A percentile compares a stretch with the other conserved stretches of the same genome.
phyloP scores from a whole-genome alignment of 495 filamentous ascomycete genomes.

The Umbilicaria muhlenbergii region DNA sequence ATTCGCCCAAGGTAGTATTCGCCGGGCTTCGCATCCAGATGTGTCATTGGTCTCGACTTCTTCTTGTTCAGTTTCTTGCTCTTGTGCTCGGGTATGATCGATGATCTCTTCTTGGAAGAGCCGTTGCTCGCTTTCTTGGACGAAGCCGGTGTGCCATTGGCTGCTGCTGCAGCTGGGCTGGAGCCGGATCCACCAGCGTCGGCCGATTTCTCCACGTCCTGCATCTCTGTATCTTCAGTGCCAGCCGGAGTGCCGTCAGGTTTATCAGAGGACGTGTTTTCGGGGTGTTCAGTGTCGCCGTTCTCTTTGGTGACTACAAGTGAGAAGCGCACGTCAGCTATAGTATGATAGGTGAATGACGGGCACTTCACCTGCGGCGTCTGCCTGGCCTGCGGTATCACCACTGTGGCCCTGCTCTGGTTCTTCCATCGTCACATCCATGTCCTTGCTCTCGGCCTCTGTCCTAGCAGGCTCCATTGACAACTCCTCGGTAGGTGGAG shows the following conservation, averaged over 20 bases:
- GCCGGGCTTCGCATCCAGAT: conserved; percentile 69
- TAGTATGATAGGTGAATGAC: no score
- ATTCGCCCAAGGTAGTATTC: conserved; percentile 76
- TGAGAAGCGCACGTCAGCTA: no score
- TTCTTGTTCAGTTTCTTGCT: conserved; percentile 72
- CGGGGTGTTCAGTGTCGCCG: conserved; percentile 20
- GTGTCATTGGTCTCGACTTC: conserved; percentile 53
- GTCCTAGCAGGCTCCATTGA: no score
- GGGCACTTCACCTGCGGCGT: conserved; percentile 9
- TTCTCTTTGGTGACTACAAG: conserved; percentile 10
- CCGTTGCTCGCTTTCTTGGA: conserved; percentile 25
- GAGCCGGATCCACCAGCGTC: conserved; percentile 12
- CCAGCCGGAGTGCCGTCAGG: conserved; percentile 13
- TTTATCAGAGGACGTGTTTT: conserved; percentile 15
- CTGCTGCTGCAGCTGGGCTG: conserved; percentile 13
- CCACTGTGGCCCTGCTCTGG: no score
- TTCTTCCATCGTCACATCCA: no score
- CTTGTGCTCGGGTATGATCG: conserved; percentile 50
- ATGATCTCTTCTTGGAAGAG: conserved; percentile 49
- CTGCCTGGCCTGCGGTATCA: conserved; percentile 1
- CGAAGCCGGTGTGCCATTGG: conserved; percentile 30
- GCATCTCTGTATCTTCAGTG: conserved; percentile 21
- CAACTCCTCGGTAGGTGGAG: no score
- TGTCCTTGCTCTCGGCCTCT: no score
- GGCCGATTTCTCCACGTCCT: conserved; percentile 9